Conservation (phyloP, 768 basidiomycete genomes). For the Serendipita sp. region DNA sequence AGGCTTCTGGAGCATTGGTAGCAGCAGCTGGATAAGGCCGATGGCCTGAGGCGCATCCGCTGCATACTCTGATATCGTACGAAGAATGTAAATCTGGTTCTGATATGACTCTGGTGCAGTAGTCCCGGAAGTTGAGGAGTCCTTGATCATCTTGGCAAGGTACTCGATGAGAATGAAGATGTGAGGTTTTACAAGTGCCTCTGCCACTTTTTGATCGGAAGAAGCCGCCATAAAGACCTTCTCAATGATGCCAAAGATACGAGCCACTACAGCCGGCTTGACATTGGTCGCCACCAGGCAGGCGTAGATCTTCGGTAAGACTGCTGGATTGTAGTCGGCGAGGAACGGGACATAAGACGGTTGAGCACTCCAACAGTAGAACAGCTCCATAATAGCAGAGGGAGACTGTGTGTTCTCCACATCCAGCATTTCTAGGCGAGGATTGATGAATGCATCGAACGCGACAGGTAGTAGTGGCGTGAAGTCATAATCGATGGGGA, state of each 20-base stretch:
- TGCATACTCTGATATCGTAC: slow-evolving; percentile 60
- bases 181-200: slow-evolving; percentile 47
- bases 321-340: slow-evolving; percentile 46
- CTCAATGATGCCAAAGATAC: slow-evolving; percentile 76
- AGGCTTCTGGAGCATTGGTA: slow-evolving; percentile 66
- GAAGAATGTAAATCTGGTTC: slow-evolving; percentile 68
- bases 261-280: slow-evolving; percentile 66
- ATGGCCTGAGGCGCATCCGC: slow-evolving; percentile 54
- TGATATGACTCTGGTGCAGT: slow-evolving; percentile 37
- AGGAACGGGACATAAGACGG: slow-evolving; percentile 44
- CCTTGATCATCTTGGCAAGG: slow-evolving; percentile 51
- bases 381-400: slow-evolving; percentile 73
- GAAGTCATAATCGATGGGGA: slow-evolving; percentile 59
- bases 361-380: slow-evolving; percentile 56
- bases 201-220: slow-evolving; percentile 35
- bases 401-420: slow-evolving; percentile 85
- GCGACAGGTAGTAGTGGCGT: slow-evolving; percentile 46
- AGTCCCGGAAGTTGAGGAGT: slow-evolving; percentile 37
- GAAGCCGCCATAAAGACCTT: slow-evolving; percentile 35
- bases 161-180: slow-evolving; percentile 55
- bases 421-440: slow-evolving; percentile 58
- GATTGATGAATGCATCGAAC: slow-evolving; percentile 61
- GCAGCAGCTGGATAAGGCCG: slow-evolving; percentile 52
- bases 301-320: slow-evolving; percentile 63
- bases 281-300: slow-evolving; percentile 72